Evolutionary conservation across 176 grass and related monocot genomes (phyloP), one percentile per base, ranked within the genome.

Genomic region (Oropetium thomaeum): DNA sequence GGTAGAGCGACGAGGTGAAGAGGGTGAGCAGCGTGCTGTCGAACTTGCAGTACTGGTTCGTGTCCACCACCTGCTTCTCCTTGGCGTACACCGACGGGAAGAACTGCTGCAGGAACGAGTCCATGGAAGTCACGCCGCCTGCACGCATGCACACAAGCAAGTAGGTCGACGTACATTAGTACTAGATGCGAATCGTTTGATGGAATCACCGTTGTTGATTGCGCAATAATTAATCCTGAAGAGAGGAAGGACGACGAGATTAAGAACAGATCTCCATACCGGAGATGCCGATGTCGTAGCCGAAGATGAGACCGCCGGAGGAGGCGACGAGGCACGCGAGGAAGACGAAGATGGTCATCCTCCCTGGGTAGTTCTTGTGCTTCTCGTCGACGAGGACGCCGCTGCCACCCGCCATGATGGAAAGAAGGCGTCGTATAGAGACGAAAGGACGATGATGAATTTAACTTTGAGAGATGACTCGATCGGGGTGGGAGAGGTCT

Each of bases 1-100:
- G 70, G 82, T 96, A 96, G 29, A 92, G 89, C 39, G 92, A 96
- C 5, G 92, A 92, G 15, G 92, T 96, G 89, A 96, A 96, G 65
- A 88, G 81, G 14, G 89, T 91, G 20, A 96, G 75, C 57, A 87
- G 42, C 78, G 40, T 79, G 75, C 92, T 92, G 83, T 96, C 83
- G 42, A 96, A 96, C 75, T 87, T 89, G 92, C 89, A 96, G 76
- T 96, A 96, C 62, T 92, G 86, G 80, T 92, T 96, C 0, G 67
- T 72, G 2, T 78, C 75, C 58, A 48, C 29, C 47, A 38, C 28
- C 82, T 55, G 28, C 82, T 65, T 29, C 82, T 84, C 82, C 67
- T 84, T 84, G 34, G 66, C 75, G 58, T 84, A 84, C 75, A 79
- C 82, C 67, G 82, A 79, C 59, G 75, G 82, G 75, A 84, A 84